Conservation (phyloP, 768 basidiomycete species). For the Clitopilus passeckerianus region DNA sequence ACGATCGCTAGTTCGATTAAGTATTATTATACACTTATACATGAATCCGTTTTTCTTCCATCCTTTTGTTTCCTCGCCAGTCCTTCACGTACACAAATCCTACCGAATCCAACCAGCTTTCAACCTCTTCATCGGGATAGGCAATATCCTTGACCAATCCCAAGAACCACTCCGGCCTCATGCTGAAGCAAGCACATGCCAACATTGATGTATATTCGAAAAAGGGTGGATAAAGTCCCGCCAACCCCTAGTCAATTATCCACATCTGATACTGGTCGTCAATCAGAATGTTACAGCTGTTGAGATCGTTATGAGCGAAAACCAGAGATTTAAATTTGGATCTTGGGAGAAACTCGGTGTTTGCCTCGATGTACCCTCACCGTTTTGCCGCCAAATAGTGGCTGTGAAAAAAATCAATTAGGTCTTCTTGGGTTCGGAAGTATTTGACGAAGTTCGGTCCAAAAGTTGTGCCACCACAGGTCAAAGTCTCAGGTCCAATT, state of each 20-base stretch:
- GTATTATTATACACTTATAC: too few species aligned
- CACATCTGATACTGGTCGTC: not conserved
- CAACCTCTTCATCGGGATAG: not conserved
- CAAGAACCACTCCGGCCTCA: not conserved
- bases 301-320: not conserved
- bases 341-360: not conserved
- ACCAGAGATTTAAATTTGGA: not conserved
- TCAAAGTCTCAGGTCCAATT: not conserved
- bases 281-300: not conserved
- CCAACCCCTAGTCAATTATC: not conserved
- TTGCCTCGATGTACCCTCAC: not conserved
- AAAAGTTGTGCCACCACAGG: not conserved
- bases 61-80: too few species aligned
- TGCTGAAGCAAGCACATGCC: not conserved
- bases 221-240: not conserved
- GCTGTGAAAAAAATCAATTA: not conserved
- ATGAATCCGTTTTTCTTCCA: too few species aligned
- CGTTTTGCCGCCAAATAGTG: not conserved
- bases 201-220: not conserved
- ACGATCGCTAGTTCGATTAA: too few species aligned
- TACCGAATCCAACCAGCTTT: not conserved
- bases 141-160: not conserved
- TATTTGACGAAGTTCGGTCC: not conserved
- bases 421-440: not conserved
- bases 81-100: too few species aligned